A percentile compares a stretch with the other conserved stretches of the same genome.
phyloP scores from a whole-genome alignment of 352 stramenopile genomes.

The Phytophthora pseudosyringae region DNA sequence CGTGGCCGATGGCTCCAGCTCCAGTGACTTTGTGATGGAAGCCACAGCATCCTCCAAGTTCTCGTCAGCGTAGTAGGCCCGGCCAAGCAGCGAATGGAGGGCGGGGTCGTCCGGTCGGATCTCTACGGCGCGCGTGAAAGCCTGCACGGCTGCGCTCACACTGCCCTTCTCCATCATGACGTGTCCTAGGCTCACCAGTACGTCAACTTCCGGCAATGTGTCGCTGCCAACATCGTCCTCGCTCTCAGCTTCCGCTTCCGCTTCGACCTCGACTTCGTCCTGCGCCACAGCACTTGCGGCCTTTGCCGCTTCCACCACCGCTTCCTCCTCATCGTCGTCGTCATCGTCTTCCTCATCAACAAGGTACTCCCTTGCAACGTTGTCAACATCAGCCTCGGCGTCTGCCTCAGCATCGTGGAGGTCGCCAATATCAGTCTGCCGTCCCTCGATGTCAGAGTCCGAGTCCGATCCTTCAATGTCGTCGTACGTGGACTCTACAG shows the following conservation, averaged over 20 bases:
- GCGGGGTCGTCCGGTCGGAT: conserved; percentile 76
- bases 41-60: conserved; percentile 80
- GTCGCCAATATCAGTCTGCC: conserved; percentile 51
- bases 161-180: conserved; percentile 88
- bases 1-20: conserved; percentile 78
- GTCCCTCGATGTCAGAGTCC: conserved; percentile 51
- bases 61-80: conserved; percentile 85
- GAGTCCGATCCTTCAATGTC: conserved; percentile 52
- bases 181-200: conserved; percentile 80
- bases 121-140: conserved; percentile 84
- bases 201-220: conserved; percentile 80
- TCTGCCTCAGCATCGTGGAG: conserved; percentile 58
- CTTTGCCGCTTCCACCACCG: conserved; percentile 33
- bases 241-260: conserved; percentile 32
- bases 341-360: conserved; percentile 49
- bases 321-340: conserved; percentile 36
- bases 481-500: conserved; percentile 63
- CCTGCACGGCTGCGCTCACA: conserved; percentile 75
- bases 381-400: conserved; percentile 32
- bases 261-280: conserved; percentile 18
- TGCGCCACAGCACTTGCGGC: conserved; percentile 19
- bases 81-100: conserved; percentile 82
- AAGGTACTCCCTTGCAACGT: conserved; percentile 40
- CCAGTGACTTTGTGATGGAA: conserved; percentile 68
- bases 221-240: conserved; percentile 75